phyloP scores from a whole-genome alignment of 2,329 filamentous ascomycete species.

The Xylariaceae sp. region DNA sequence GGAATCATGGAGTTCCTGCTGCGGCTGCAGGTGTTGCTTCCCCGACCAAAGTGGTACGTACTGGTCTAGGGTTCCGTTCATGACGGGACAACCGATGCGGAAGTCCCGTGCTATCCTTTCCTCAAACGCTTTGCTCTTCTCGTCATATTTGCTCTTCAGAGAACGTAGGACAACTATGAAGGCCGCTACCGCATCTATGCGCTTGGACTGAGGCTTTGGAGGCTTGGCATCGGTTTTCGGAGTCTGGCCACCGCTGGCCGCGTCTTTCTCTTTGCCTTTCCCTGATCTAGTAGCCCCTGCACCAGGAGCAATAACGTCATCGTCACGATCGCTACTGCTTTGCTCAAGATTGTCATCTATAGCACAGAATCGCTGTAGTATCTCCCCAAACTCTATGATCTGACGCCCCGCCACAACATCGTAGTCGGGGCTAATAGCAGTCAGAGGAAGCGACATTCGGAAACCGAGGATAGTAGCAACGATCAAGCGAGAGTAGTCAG shows the following conservation, averaged over 20 bases:
- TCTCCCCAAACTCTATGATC: slow-evolving; percentile 35
- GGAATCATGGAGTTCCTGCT: no score
- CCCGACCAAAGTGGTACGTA: slow-evolving; percentile 46
- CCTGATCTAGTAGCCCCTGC: neutral
- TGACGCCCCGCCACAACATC: slow-evolving; percentile 33
- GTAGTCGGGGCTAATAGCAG: slow-evolving; percentile 36
- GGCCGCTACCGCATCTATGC: slow-evolving; percentile 42
- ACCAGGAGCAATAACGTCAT: neutral
- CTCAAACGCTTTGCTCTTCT: slow-evolving; percentile 35
- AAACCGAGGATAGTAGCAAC: slow-evolving; percentile 40
- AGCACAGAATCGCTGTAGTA: slow-evolving; percentile 2
- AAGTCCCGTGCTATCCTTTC: slow-evolving; percentile 12
- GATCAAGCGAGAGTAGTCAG: slow-evolving; percentile 44
- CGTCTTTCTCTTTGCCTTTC: slow-evolving; percentile 10
- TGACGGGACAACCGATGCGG: slow-evolving; percentile 43
- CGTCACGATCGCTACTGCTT: no score
- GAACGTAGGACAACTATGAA: slow-evolving; percentile 44
- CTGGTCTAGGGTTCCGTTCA: slow-evolving; percentile 47
- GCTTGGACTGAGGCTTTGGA: slow-evolving; percentile 22
- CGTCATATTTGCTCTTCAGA: slow-evolving; percentile 44
- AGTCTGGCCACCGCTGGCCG: slow-evolving; percentile 14
- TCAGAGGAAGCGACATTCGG: slow-evolving; percentile 44
- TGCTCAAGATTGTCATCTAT: no score
- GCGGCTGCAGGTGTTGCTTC: no score
- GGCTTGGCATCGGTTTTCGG: neutral